phyloP scores from a whole-genome alignment of 305 asterid genomes.

The Solanum hybrid region DNA sequence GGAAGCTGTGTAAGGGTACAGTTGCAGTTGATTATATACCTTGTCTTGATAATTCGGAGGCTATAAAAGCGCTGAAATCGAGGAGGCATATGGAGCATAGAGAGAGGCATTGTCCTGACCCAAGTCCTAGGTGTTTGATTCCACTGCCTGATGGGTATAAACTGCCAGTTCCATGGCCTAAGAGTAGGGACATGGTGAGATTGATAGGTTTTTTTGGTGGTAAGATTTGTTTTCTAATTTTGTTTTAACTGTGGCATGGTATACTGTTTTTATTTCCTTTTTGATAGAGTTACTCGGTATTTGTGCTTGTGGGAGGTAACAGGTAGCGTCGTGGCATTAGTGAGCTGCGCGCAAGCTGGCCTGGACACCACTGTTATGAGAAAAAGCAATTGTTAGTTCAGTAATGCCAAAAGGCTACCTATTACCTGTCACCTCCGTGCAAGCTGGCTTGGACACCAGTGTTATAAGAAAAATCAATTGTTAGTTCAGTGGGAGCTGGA shows the following conservation, averaged over 20 bases:
- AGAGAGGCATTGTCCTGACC: slow-evolving; percentile 85
- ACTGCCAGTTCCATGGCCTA: slow-evolving; percentile 85
- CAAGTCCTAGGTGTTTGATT: slow-evolving; percentile 59
- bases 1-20: slow-evolving; percentile 41
- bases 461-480: background rate
- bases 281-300: background rate
- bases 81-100: slow-evolving; percentile 81
- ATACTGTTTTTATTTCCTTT: background rate
- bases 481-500: background rate
- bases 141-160: slow-evolving; percentile 72
- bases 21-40: slow-evolving; percentile 70
- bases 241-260: background rate
- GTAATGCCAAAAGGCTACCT: background rate
- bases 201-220: slow-evolving; percentile 43
- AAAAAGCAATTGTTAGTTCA: background rate
- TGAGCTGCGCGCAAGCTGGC: background rate
- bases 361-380: background rate
- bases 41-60: slow-evolving; percentile 73
- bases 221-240: slow-evolving; percentile 19
- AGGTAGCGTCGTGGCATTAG: background rate
- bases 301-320: background rate
- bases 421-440: background rate
- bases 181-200: slow-evolving; percentile 98
- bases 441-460: background rate
- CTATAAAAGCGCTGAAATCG: slow-evolving; percentile 49